A percentile compares a stretch with the other conserved stretches of the same genome.
phyloP scores from a whole-genome alignment of 2,329 filamentous ascomycete genomes.

The Scytalidium sp. region DNA sequence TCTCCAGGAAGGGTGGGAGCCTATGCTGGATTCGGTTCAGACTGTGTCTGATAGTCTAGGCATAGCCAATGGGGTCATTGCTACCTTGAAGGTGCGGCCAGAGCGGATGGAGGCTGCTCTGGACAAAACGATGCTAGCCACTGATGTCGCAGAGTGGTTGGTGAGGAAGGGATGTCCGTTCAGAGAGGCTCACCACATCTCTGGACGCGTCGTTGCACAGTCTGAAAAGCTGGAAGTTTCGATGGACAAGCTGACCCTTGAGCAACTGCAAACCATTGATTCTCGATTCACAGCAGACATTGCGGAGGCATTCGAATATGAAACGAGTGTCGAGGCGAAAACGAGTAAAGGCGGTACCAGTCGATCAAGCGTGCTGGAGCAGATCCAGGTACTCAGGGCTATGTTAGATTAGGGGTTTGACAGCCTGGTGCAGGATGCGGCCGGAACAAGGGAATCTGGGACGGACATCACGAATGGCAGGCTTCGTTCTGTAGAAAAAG shows the following conservation, averaged over 20 bases:
- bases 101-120: slow-evolving; percentile 75
- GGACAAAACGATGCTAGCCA: slow-evolving; percentile 61
- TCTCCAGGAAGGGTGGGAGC: slow-evolving; percentile 77
- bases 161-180: slow-evolving; percentile 61
- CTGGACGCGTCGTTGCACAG: slow-evolving; percentile 65
- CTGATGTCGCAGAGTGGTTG: slow-evolving; percentile 63
- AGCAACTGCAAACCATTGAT: slow-evolving; percentile 66
- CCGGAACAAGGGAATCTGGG: too few species aligned
- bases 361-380: slow-evolving; percentile 60
- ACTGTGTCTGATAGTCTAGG: slow-evolving; percentile 74
- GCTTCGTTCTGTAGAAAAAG: too few species aligned
- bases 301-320: slow-evolving; percentile 68
- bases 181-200: slow-evolving; percentile 74
- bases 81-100: slow-evolving; percentile 64
- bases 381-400: slow-evolving; percentile 47
- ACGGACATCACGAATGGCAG: too few species aligned
- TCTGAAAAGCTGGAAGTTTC: slow-evolving; percentile 61
- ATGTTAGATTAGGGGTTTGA: too few species aligned
- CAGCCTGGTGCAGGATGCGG: too few species aligned
- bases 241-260: slow-evolving; percentile 64
- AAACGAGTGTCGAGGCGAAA: slow-evolving; percentile 75
- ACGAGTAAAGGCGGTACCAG: slow-evolving; percentile 75
- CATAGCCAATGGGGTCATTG: slow-evolving; percentile 76
- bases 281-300: slow-evolving; percentile 68
- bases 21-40: slow-evolving; percentile 78